These are phyloP conservation scores for Euphorbia pulcherrima DNA, from an alignment of 345 rosid species.

Conservation along the genomic window DNA sequence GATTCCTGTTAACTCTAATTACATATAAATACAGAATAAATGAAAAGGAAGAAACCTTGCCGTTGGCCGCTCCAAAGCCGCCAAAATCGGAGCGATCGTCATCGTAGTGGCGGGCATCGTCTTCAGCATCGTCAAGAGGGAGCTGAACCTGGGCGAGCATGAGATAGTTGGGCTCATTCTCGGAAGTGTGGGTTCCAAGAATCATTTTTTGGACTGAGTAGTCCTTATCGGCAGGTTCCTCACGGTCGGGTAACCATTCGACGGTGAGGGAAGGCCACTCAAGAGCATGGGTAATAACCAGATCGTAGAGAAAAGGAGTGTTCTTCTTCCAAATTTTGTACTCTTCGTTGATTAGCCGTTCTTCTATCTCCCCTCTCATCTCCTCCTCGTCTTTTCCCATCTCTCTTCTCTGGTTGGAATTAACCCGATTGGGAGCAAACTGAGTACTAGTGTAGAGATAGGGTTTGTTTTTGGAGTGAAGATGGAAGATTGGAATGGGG, in stretches of 20 bases:
- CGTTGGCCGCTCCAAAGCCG: constrained; percentile 79
- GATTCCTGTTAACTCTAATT: background rate
- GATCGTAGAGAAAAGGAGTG: constrained; percentile 95
- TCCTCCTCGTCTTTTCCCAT: constrained; percentile 98
- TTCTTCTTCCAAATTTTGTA: constrained; percentile 99
- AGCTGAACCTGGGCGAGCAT: constrained; percentile 98
- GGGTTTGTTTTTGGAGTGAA: background rate
- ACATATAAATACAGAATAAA: background rate
- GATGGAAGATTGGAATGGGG: background rate
- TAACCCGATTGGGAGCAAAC: background rate
- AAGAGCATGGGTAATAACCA: constrained; percentile 91
- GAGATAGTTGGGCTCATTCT: constrained; percentile 90
- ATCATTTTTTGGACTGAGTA: constrained; percentile 96
- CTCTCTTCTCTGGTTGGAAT: constrained; percentile 1
- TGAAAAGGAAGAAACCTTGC: constrained; percentile 49
- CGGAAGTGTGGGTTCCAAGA: constrained; percentile 96
- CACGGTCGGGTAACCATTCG: constrained; percentile 91
- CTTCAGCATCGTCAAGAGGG: constrained; percentile 85
- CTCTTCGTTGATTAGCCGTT: constrained; percentile 85
- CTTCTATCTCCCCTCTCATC: constrained; percentile 94
- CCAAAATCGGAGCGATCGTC: constrained; percentile 79
- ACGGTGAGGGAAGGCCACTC: constrained; percentile 99
- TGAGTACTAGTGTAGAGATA: background rate
- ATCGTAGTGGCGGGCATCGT: constrained; percentile 89
- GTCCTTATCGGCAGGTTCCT: constrained; percentile 92